Conservation (phyloP, 306 rosid genomes). For the peach (Prunus persica) region Prunus_persica_NCBIv2 NC_034013.1:11296001-11296500, state of each 20-base stretch:
- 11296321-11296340: neutral
- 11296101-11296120: conserved; percentile 36
- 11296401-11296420: neutral
- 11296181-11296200: neutral
- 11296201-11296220: conserved; percentile 11
- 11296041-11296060: conserved; percentile 49
- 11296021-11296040: conserved; percentile 41
- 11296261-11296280: neutral
- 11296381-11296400: neutral
- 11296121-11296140: conserved; percentile 35
- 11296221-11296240: conserved; percentile 17
- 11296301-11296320: neutral
- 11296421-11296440: too few relatives aligned
- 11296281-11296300: neutral
- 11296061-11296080: conserved; percentile 34
- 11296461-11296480: too few relatives aligned
- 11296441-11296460: too few relatives aligned
- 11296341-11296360: neutral
- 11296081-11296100: conserved; percentile 26
- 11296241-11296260: neutral
- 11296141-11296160: conserved; percentile 22
- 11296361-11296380: neutral
- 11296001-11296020: neutral
- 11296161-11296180: neutral
- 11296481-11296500: too few relatives aligned